Conservation (phyloP, 2,329 filamentous ascomycete species). For the Mycocentrospora acerina region DNA sequence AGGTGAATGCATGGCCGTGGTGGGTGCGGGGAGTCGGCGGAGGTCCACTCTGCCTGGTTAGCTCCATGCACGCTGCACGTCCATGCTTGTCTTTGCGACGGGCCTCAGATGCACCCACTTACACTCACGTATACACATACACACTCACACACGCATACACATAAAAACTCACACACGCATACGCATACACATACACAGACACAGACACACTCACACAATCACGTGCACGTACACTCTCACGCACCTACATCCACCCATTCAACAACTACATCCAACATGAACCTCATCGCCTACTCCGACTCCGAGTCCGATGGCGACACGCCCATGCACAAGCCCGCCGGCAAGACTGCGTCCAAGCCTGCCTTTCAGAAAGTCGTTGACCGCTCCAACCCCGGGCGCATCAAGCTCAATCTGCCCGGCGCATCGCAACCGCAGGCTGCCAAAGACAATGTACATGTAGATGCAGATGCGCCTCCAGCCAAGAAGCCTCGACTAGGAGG, state of each 20-base stretch:
- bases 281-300: constrained; percentile 80
- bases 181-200: constrained; percentile 1
- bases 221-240: too few relatives aligned
- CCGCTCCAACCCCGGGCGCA: constrained; percentile 78
- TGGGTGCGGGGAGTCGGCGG: too few relatives aligned
- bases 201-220: too few relatives aligned
- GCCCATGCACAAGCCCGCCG: constrained; percentile 34
- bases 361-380: constrained; percentile 79
- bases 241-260: background rate
- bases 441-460: constrained; percentile 42
- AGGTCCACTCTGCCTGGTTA: too few relatives aligned
- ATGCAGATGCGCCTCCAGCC: constrained; percentile 54
- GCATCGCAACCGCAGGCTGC: constrained; percentile 45
- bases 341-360: constrained; percentile 55
- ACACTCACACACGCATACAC: too few relatives aligned
- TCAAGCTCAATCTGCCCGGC: constrained; percentile 74
- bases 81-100: too few relatives aligned
- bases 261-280: constrained; percentile 55
- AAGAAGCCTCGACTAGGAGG: constrained; percentile 69
- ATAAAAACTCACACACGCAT: too few relatives aligned
- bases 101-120: too few relatives aligned
- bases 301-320: constrained; percentile 68
- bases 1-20: too few relatives aligned
- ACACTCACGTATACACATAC: too few relatives aligned
- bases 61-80: too few relatives aligned